These are phyloP conservation scores for Podila clonocystis DNA, from an alignment of 192 early-diverging fungal genomes.

Conservation along the genomic window DNA sequence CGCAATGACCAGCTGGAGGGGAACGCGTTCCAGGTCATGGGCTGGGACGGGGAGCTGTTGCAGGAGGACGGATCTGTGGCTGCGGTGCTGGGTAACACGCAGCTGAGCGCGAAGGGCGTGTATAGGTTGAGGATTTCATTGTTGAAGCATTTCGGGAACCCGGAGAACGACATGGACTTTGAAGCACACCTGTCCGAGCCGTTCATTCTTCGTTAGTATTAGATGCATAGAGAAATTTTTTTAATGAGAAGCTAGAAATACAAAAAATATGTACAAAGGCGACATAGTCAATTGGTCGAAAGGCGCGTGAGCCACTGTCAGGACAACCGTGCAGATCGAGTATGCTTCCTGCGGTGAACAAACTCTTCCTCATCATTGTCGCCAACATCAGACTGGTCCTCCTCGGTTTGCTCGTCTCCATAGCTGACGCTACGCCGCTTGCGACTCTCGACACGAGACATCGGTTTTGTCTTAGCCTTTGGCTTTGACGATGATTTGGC, in stretches of 20 bases:
- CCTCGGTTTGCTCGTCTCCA: too few species aligned
- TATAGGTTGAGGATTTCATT: slow-evolving; percentile 51
- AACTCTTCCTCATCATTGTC: too few species aligned
- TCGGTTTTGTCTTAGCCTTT: too few species aligned
- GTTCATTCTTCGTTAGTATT: slow-evolving; percentile 2
- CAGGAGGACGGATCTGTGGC: slow-evolving; percentile 6
- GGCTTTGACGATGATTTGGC: neutral
- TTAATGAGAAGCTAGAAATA: neutral
- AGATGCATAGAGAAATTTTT: neutral
- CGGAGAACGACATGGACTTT: slow-evolving; percentile 45
- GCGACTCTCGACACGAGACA: too few species aligned
- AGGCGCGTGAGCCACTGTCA: too few species aligned
- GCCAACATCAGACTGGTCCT: too few species aligned
- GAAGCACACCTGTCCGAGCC: slow-evolving; percentile 40
- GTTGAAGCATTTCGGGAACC: slow-evolving; percentile 52
- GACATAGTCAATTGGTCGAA: too few species aligned
- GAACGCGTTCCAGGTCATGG: slow-evolving; percentile 45
- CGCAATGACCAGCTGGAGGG: slow-evolving; percentile 41
- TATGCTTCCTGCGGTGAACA: too few species aligned
- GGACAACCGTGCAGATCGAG: too few species aligned
- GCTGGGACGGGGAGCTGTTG: slow-evolving; percentile 30
- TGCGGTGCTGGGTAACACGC: neutral
- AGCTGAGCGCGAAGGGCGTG: neutral
- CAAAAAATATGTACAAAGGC: too few species aligned
- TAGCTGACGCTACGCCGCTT: too few species aligned